These are phyloP conservation scores for Reticulascus tulasneorum DNA, from an alignment of 2,329 filamentous ascomycete species.

Conservation along the genomic window DNA sequence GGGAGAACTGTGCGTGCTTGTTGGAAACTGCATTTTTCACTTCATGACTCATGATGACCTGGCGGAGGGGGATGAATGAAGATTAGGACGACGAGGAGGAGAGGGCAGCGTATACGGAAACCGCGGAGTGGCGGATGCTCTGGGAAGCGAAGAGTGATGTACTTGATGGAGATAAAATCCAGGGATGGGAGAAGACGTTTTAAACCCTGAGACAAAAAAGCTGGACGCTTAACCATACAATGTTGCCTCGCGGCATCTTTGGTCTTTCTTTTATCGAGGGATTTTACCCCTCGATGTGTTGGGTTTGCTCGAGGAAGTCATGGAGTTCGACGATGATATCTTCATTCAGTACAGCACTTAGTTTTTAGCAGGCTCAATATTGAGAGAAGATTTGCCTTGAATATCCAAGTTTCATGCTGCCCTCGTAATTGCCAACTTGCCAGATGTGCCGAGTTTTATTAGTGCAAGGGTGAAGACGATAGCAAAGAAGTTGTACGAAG, in stretches of 20 bases:
- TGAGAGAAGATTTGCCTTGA: too few relatives aligned
- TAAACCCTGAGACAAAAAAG: neutral
- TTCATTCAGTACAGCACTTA: too few relatives aligned
- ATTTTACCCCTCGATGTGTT: neutral
- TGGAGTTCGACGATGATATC: too few relatives aligned
- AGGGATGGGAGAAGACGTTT: neutral
- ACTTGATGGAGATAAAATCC: constrained; percentile 1
- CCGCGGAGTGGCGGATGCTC: constrained; percentile 4
- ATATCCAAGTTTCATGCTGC: too few relatives aligned
- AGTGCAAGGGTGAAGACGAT: too few relatives aligned
- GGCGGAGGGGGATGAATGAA: too few relatives aligned
- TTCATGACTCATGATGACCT: constrained; percentile 12
- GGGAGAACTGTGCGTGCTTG: too few relatives aligned
- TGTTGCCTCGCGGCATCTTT: constrained; percentile 30
- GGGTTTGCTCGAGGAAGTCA: too few relatives aligned
- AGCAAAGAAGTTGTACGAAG: too few relatives aligned
- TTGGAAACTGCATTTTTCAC: constrained; percentile 6
- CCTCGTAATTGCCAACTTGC: too few relatives aligned
- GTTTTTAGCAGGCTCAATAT: too few relatives aligned
- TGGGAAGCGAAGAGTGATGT: constrained; percentile 4
- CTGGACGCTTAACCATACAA: constrained; percentile 14
- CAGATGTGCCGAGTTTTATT: too few relatives aligned
- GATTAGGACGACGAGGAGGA: constrained; percentile 4
- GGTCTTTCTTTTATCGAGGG: constrained; percentile 12
- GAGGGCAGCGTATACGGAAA: constrained; percentile 4